phyloP scores from a whole-genome alignment of 192 early-diverging fungal species.

The Rhizophlyctis rosea region DNA sequence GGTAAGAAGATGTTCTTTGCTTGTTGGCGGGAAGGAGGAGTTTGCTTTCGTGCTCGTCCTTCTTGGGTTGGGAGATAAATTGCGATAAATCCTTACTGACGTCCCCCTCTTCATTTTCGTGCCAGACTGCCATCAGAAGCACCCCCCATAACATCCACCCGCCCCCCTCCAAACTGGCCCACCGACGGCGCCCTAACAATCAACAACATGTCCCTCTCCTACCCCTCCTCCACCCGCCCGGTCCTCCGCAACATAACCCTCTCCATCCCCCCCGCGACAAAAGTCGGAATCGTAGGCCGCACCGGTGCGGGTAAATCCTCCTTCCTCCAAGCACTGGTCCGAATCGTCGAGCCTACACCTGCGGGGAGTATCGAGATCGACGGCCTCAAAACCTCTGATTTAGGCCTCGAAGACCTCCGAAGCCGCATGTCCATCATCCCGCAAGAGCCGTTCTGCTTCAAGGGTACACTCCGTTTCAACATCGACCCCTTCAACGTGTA shows the following conservation, averaged over 20 bases:
- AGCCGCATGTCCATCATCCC: constrained; percentile 54
- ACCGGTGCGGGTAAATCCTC: constrained; percentile 78
- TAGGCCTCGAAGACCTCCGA: constrained; percentile 60
- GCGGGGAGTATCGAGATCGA: constrained; percentile 62
- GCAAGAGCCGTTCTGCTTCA: constrained; percentile 64
- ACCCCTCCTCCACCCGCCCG: constrained; percentile 40
- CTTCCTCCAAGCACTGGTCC: constrained; percentile 67
- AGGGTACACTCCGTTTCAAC: constrained; percentile 71
- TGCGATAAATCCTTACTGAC: no score
- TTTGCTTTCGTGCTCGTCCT: no score
- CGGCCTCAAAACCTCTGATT: constrained; percentile 54
- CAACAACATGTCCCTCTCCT: constrained; percentile 51
- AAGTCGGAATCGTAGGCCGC: constrained; percentile 81
- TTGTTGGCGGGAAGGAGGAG: no score
- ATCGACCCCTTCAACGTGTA: constrained; percentile 65
- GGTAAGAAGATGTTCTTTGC: no score
- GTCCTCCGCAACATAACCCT: constrained; percentile 61
- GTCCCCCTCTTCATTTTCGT: no score
- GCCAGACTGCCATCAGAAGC: constrained; percentile 17
- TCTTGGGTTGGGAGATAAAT: no score
- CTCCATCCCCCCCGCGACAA: constrained; percentile 62
- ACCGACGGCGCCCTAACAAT: constrained; percentile 54
- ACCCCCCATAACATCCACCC: not conserved
- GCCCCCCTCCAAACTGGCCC: constrained; percentile 53
- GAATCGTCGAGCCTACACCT: constrained; percentile 62